Evolutionary conservation across 208 protist species (phyloP), one percentile per base, ranked within the genome.

Genomic region (Trypanosoma vivax): DNA sequence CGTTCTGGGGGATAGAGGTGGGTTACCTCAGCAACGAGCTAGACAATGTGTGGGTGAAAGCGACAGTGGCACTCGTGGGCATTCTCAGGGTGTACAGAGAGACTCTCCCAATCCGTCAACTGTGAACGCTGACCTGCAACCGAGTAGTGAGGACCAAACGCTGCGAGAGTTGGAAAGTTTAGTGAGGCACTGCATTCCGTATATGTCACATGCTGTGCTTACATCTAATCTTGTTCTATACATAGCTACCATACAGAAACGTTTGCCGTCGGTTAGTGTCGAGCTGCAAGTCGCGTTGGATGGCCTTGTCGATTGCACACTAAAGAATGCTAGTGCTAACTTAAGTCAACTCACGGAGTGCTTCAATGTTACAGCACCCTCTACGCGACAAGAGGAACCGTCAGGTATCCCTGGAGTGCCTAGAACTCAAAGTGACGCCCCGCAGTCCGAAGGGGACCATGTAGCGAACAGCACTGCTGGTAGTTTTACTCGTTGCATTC

Each of bases 211-310:
- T 50, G 88, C 83, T 19, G 57, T 72, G 28, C 72, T 94, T 24
- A 83, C 80, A 9, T 65, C 55, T 18, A 38, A 78, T 23, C 73
- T 94, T 25, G 81, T 92, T 9, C 40, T 65, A 9, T 81, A 80
- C 52, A 59, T 85, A 10, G 46, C 58, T 24, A 53, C 64, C 11
- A 75, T 94, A 13, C 70, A 88, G 58, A 37, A 69, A 40, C 45
- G 63, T 11, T 57, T 81, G 3, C 81, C 81, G 25, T 50, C 67
- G 30, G 38, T 92, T 19, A 57, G 53, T 19, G 34, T 55, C 9
- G 76, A 85, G 24, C 50, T 92, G 13, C 74, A 88, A 68, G 40
- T 37, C 7, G 68, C 73, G 10, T 71, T 94, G 7, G 74, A 94
- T 50, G 58, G 50, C 37, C 64, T 94, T 28, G 87, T 94, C 2